Evolutionary conservation across 176 grass and related monocot species (phyloP).

Genomic region (Phoenix roebelenii): DNA sequence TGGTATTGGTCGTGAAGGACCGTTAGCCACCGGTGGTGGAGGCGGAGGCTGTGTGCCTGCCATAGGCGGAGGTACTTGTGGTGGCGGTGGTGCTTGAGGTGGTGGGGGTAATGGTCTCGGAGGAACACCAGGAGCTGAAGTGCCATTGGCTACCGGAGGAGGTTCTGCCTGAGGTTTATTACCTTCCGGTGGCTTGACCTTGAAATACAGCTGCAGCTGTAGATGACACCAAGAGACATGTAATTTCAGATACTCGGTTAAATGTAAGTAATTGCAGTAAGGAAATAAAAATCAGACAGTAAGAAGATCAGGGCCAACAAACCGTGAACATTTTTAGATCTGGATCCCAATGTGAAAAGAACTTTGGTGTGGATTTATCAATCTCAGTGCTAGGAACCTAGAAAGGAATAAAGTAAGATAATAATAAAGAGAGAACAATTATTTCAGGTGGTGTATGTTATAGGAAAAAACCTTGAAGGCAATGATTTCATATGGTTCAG

Average conservation of each 20-base stretch:
- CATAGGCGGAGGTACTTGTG: constrained; percentile 27
- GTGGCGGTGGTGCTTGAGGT: constrained; percentile 38
- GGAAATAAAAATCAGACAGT: neutral
- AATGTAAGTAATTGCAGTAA: too few relatives aligned
- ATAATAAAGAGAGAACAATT: neutral
- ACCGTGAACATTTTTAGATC: constrained; percentile 87
- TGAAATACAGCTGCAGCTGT: constrained; percentile 93
- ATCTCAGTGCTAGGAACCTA: constrained; percentile 94
- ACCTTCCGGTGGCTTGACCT: constrained; percentile 54
- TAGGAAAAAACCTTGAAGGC: constrained; percentile 56
- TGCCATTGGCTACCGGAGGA: constrained; percentile 52
- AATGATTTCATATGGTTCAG: constrained; percentile 86
- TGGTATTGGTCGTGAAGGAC: constrained; percentile 57
- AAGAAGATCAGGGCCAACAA: neutral
- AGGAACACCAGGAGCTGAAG: constrained; percentile 43
- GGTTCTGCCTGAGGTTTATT: constrained; percentile 60
- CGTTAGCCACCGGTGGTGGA: constrained; percentile 56
- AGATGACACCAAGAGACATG: neutral
- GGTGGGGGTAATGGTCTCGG: constrained; percentile 47
- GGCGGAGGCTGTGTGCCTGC: constrained; percentile 27
- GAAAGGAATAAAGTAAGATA: neutral
- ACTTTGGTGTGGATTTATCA: constrained; percentile 75
- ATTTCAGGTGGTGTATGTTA: neutral
- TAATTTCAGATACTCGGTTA: neutral
- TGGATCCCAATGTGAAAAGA: constrained; percentile 98